phyloP scores from a whole-genome alignment of 2,329 filamentous ascomycete genomes.

The Emmonsia crescens region DNA sequence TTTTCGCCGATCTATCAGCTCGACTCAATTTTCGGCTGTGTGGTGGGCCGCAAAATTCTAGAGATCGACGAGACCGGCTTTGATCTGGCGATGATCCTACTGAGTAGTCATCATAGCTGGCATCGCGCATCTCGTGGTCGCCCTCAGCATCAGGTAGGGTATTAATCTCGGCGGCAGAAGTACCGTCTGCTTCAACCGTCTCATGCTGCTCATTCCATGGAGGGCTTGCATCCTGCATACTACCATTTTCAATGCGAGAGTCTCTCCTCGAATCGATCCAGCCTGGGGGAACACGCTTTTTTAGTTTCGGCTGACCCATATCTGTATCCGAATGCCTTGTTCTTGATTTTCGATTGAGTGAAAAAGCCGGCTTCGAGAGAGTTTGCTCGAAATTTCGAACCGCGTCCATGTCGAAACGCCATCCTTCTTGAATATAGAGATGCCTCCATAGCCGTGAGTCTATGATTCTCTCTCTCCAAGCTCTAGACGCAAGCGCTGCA shows the following conservation, averaged over 20 bases:
- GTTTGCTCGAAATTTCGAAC: conserved; percentile 56
- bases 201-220: conserved; percentile 40
- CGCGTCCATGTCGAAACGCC: conserved; percentile 59
- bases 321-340: conserved; percentile 38
- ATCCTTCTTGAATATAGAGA: conserved; percentile 75
- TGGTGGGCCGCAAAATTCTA: conserved; percentile 12
- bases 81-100: conserved; percentile 9
- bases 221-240: conserved; percentile 12
- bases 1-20: conserved; percentile 2
- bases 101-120: conserved; percentile 17
- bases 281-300: conserved; percentile 41
- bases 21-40: conserved; percentile 13
- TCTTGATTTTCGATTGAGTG: conserved; percentile 36
- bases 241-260: conserved; percentile 3
- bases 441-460: conserved; percentile 81
- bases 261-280: conserved; percentile 31
- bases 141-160: conserved; percentile 25
- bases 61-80: conserved; percentile 13
- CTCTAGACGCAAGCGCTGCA: conserved; percentile 65
- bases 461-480: conserved; percentile 70
- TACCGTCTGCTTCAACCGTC: conserved; percentile 35
- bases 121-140: conserved; percentile 36
- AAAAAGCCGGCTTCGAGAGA: conserved; percentile 24
- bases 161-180: conserved; percentile 1
- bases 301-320: conserved; percentile 40